Percentiles rank a stretch among this genome's conserved stretches.
phyloP scores from a whole-genome alignment of 2,329 filamentous ascomycete genomes.

The Neoascochyta sp. region DNA sequence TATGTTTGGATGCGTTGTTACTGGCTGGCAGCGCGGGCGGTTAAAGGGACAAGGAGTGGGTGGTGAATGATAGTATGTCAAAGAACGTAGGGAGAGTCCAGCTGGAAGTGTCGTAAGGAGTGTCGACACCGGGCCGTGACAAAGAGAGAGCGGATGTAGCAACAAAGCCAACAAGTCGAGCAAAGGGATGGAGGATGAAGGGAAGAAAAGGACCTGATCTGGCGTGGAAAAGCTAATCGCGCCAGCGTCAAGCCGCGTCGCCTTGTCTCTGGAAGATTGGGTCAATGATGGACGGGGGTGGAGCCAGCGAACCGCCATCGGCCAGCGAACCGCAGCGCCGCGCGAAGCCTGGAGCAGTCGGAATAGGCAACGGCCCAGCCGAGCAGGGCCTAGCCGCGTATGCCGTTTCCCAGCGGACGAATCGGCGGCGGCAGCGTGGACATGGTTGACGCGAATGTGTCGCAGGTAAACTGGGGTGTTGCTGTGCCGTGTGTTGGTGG shows the following conservation, averaged over 20 bases:
- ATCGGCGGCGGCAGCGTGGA: conserved; percentile 10
- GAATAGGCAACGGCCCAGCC: conserved; percentile 9
- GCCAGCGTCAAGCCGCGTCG: conserved; percentile 18
- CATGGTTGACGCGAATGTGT: conserved; percentile 20
- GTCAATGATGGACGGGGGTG: conserved; percentile 16
- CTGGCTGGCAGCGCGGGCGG: conserved; percentile 28
- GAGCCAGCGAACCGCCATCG: conserved; percentile 16
- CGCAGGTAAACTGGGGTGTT: conserved; percentile 22
- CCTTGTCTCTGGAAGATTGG: conserved; percentile 28
- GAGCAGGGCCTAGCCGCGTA: conserved; percentile 13
- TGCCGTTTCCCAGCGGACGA: conserved; percentile 8
- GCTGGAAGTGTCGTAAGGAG: conserved; percentile 39
- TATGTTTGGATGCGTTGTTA: conserved; percentile 15
- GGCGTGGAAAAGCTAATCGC: conserved; percentile 11
- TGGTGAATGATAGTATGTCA: conserved; percentile 30
- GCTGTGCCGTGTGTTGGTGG: conserved; percentile 13
- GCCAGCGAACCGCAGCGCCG: conserved; percentile 17
- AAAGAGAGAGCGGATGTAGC: conserved; percentile 25
- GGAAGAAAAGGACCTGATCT: conserved; percentile 21
- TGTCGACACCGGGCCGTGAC: conserved; percentile 36
- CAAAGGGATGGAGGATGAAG: conserved; percentile 25
- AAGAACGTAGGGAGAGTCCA: conserved; percentile 34
- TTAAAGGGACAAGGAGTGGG: conserved; percentile 14
- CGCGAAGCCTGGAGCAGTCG: conserved; percentile 3
- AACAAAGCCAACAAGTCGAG: conserved; percentile 23